Conservation (phyloP, 768 basidiomycete species). For the Grammothele lineata region DNA sequence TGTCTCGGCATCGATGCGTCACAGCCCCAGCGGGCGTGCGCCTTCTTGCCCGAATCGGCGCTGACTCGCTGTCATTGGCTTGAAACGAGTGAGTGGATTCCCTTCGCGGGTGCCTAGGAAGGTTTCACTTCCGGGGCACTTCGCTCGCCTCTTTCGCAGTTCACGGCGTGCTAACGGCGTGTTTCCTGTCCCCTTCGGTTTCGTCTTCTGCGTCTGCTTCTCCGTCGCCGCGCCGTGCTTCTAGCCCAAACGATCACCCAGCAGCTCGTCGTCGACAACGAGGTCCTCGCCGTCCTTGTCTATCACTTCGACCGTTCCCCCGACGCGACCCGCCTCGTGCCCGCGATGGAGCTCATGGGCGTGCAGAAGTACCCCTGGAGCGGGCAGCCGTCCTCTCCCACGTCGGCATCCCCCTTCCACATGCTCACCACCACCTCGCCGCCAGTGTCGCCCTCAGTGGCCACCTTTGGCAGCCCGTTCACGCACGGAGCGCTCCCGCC, state of each 20-base stretch:
- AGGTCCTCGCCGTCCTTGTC: slow-evolving; percentile 56
- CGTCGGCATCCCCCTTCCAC: slow-evolving; percentile 16
- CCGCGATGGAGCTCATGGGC: slow-evolving; percentile 57
- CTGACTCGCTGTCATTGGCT: slow-evolving; percentile 69
- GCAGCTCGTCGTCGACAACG: slow-evolving; percentile 63
- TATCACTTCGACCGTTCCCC: slow-evolving; percentile 65
- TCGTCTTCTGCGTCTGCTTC: slow-evolving; percentile 9
- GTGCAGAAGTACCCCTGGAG: slow-evolving; percentile 40
- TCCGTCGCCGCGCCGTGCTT: background rate
- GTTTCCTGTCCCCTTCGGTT: slow-evolving; percentile 13
- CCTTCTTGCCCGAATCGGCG: slow-evolving; percentile 62
- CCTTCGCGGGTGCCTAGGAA: slow-evolving; percentile 16
- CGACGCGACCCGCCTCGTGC: slow-evolving; percentile 37
- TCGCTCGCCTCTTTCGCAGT: slow-evolving; percentile 1
- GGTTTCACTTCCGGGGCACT: no score
- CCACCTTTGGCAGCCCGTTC: slow-evolving; percentile 6
- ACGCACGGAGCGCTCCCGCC: slow-evolving; percentile 11
- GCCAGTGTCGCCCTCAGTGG: slow-evolving; percentile 17
- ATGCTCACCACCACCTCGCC: slow-evolving; percentile 23
- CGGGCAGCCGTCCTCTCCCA: slow-evolving; percentile 18
- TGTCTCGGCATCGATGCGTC: slow-evolving; percentile 30
- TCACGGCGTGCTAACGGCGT: slow-evolving; percentile 28
- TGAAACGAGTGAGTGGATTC: slow-evolving; percentile 48
- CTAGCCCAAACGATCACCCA: slow-evolving; percentile 59
- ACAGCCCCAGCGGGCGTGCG: slow-evolving; percentile 44